Conservation (phyloP, 805 yeast species). For the Cyberlindnera japonica region DNA sequence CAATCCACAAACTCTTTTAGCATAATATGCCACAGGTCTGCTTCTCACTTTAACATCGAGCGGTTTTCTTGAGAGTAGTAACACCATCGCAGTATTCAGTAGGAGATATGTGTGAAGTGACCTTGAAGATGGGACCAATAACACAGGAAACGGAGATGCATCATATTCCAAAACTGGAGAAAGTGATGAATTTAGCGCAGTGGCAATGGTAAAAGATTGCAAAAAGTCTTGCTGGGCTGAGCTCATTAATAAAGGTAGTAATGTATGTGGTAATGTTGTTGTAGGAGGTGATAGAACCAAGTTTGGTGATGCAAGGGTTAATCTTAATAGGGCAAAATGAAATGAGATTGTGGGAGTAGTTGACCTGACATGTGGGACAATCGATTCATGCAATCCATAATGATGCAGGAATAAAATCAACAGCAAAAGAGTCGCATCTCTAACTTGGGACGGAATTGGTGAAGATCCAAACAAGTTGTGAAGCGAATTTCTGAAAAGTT, state of each 20-base stretch:
- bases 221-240: slow-evolving; percentile 10
- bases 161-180: slow-evolving; percentile 1
- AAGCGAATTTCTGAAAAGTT: slow-evolving; percentile 6
- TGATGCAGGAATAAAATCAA: slow-evolving; percentile 11
- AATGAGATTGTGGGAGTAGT: slow-evolving; percentile 2
- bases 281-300: not conserved
- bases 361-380: slow-evolving; percentile 3
- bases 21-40: slow-evolving; percentile 23
- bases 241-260: slow-evolving; percentile 12
- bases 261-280: slow-evolving; percentile 1
- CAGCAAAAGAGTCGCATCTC: slow-evolving; percentile 8
- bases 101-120: slow-evolving; percentile 8
- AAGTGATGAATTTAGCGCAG: not conserved
- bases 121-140: slow-evolving; percentile 5
- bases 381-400: slow-evolving; percentile 3
- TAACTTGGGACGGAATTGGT: not conserved
- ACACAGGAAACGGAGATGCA: slow-evolving; percentile 11
- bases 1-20: slow-evolving; percentile 20
- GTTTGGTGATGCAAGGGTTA: slow-evolving; percentile 6
- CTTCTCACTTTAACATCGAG: slow-evolving; percentile 12
- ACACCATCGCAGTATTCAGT: slow-evolving; percentile 11
- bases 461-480: not conserved
- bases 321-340: slow-evolving; percentile 11
- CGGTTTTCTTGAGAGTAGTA: slow-evolving; percentile 12
- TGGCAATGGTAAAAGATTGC: slow-evolving; percentile 7